Conservation (phyloP, 2,329 filamentous ascomycete species). For the Epichloe uncinata region DNA sequence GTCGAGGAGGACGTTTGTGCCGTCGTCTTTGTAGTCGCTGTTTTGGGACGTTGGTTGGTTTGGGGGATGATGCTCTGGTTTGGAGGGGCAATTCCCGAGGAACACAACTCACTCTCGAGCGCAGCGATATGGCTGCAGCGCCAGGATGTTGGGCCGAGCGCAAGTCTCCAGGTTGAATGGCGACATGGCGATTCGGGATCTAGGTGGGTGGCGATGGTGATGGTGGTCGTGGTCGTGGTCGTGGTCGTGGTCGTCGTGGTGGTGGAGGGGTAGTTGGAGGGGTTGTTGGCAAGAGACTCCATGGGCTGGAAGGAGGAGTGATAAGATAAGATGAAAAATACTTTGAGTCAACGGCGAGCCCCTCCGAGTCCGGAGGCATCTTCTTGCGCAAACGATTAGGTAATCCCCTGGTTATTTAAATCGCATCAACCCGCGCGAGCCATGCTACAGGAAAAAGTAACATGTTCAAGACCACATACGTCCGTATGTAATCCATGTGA, state of each 20-base stretch:
- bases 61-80: neutral
- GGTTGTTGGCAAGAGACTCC: neutral
- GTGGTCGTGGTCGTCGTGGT: too few relatives aligned
- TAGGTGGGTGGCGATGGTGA: neutral
- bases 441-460: too few relatives aligned
- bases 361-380: neutral
- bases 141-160: conserved; percentile 63
- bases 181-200: conserved; percentile 28
- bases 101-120: conserved; percentile 56
- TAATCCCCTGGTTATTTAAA: too few relatives aligned
- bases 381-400: too few relatives aligned
- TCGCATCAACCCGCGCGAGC: too few relatives aligned
- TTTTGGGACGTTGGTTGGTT: conserved; percentile 7
- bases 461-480: too few relatives aligned
- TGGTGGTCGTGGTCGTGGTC: too few relatives aligned
- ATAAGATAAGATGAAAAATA: too few relatives aligned
- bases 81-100: conserved; percentile 5
- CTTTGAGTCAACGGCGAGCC: neutral
- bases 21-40: conserved; percentile 98
- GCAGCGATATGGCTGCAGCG: conserved; percentile 67
- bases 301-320: too few relatives aligned
- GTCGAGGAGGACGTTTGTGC: conserved; percentile 88
- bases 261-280: too few relatives aligned
- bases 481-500: too few relatives aligned
- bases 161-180: conserved; percentile 63